These are phyloP conservation scores for Neonectria hederae DNA, from an alignment of 2,329 filamentous ascomycete species.

Conservation along the genomic window DNA sequence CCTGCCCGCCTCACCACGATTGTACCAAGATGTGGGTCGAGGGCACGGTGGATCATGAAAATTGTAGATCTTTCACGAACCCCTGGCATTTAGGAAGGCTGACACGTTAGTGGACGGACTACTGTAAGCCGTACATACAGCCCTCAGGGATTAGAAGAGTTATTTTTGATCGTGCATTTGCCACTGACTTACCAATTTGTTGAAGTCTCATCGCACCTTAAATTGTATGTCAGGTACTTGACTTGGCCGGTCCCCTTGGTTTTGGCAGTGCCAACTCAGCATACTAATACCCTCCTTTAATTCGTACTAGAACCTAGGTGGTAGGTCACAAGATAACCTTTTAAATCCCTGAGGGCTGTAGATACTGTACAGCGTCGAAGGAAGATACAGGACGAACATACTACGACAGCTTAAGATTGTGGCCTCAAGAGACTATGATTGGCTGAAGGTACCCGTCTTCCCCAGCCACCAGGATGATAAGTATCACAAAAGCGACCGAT, in stretches of 20 bases:
- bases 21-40: not conserved
- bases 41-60: not conserved
- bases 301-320: too few species aligned
- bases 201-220: too few species aligned
- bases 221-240: too few species aligned
- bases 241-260: too few species aligned
- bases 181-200: too few species aligned
- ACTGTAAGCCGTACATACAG: too few species aligned
- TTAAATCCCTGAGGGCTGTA: too few species aligned
- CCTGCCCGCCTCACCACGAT: not conserved
- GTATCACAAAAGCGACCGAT: not conserved
- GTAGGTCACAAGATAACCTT: too few species aligned
- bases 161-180: too few species aligned
- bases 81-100: not conserved
- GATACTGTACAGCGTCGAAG: not conserved
- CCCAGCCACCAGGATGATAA: not conserved
- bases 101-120: not conserved
- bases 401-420: not conserved
- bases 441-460: not conserved
- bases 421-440: not conserved
- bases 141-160: too few species aligned
- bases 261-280: too few species aligned
- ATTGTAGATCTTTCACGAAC: not conserved
- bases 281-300: too few species aligned
- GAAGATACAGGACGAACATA: not conserved